Percentiles rank a stretch among this genome's conserved stretches.
These are phyloP conservation scores for Boletus sp. DNA, from an alignment of 768 basidiomycete genomes.

Conservation along the genomic window DNA sequence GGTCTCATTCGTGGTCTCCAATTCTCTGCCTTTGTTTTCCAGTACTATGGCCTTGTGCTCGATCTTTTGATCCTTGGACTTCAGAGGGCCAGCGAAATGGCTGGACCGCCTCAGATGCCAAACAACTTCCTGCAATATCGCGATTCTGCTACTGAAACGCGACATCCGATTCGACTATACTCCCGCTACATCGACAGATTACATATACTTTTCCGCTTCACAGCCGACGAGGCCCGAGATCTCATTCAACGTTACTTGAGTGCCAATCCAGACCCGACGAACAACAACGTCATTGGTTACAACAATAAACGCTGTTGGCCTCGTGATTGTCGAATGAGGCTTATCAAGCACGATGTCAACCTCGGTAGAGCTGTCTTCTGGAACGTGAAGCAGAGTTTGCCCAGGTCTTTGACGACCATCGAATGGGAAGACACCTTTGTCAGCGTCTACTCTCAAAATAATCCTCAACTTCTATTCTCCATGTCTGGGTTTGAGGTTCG, in stretches of 20 bases:
- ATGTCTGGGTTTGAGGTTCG: slow-evolving; percentile 99
- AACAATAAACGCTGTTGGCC: slow-evolving; percentile 99
- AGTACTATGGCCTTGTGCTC: slow-evolving; percentile 94
- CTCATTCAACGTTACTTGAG: slow-evolving; percentile 97
- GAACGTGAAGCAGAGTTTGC: slow-evolving; percentile 98
- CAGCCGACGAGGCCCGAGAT: slow-evolving; percentile 94
- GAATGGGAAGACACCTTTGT: slow-evolving; percentile 99
- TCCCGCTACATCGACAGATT: slow-evolving; percentile 94
- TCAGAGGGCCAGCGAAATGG: slow-evolving; percentile 99
- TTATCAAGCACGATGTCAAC: slow-evolving; percentile 99
- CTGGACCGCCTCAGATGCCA: slow-evolving; percentile 94
- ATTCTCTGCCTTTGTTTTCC: slow-evolving; percentile 99
- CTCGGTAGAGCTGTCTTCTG: slow-evolving; percentile 97
- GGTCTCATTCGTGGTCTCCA: slow-evolving; percentile 97
- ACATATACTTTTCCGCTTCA: slow-evolving; percentile 96
- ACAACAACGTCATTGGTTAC: slow-evolving; percentile 98
- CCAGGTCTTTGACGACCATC: slow-evolving; percentile 93
- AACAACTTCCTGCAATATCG: slow-evolving; percentile 99
- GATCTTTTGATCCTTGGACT: slow-evolving; percentile 94
- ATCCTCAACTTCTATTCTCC: slow-evolving; percentile 95
- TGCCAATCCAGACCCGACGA: slow-evolving; percentile 97
- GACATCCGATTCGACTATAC: slow-evolving; percentile 97
- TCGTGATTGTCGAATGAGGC: slow-evolving; percentile 95
- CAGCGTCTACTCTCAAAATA: slow-evolving; percentile 95
- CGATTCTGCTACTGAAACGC: slow-evolving; percentile 90